Base-by-base conservation (phyloP, 768 basidiomycete species). In the Rhizopogon vulgaris region DNA sequence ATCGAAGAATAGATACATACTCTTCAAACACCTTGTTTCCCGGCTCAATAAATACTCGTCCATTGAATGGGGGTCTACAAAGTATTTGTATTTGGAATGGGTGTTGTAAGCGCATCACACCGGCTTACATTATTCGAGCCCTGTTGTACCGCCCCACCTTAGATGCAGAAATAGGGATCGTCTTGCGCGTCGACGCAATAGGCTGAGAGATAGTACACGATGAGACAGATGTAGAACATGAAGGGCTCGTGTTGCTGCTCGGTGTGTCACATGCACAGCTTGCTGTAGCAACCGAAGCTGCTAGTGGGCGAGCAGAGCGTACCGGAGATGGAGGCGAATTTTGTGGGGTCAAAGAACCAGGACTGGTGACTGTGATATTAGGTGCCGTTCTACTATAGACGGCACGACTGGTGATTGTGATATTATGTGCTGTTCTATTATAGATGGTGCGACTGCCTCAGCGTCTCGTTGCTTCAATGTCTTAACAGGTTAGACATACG, bases 11-110 rank as follows among this genome's bases (percentile, higher is more conserved):
- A 25, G 30, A 15, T 11, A 25, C 40, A 45, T 14, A 51, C 49
- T 51, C 49, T 12, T 46, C 14, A 15, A 53, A 53, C 22, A 30
- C 38, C 25, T 50, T 36, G 12, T 49, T 41, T 25, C 52, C 37
- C 10, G 52, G 45, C 30, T 49, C 7, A 4, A 40, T 49, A 39
- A 17, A 9, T 3, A 52, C 37, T 17, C 17, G 38, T 9, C 37
- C 39, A 24, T 41, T 24, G 7, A 18, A 6, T 12, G 25, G 38
- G 38, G 32, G 27, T 50, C 28, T 50, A 39, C 9, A 15, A 18
- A 17, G 11, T 40, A 50, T 49, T 8, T 8, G 11, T 40, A 50
- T 49, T 8, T 8, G 40, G 12, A 46, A 24, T 25, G 10, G 22
- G 17, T 6, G n/a, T 30, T 1, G 4, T n/a, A 25, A 40, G 11